phyloP scores from a whole-genome alignment of 192 early-diverging fungal genomes.

The Backusella australiensis region DNA sequence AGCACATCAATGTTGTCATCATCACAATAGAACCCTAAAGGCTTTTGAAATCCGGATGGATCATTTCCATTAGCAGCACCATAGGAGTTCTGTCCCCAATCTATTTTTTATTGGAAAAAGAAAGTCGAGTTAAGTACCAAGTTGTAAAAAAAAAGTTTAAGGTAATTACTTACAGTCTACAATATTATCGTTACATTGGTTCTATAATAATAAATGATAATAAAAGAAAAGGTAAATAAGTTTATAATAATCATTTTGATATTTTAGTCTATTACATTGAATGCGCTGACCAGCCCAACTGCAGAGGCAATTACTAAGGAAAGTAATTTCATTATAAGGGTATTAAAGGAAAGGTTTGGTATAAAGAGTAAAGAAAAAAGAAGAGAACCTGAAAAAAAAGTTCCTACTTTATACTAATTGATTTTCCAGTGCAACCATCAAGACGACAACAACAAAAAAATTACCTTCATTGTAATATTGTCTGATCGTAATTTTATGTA shows the following conservation, averaged over 20 bases:
- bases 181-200: slow-evolving; percentile 32
- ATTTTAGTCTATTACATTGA: background rate
- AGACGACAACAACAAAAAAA: background rate
- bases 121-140: background rate
- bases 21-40: slow-evolving; percentile 52
- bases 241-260: background rate
- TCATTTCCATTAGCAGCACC: slow-evolving; percentile 35
- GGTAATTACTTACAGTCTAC: slow-evolving; percentile 26
- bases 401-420: background rate
- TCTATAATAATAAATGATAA: slow-evolving; percentile 5
- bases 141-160: background rate
- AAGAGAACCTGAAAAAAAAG: slow-evolving; percentile 2
- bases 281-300: slow-evolving; percentile 1
- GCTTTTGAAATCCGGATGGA: slow-evolving; percentile 24
- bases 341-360: background rate
- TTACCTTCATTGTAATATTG: background rate
- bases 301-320: background rate
- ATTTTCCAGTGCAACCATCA: background rate
- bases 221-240: background rate
- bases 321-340: background rate
- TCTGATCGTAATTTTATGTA: background rate
- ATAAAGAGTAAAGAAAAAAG: slow-evolving; percentile 3
- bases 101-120: slow-evolving; percentile 6
- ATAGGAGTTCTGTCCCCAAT: slow-evolving; percentile 44
- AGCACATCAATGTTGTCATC: slow-evolving; percentile 58